Conservation (phyloP, 768 basidiomycete genomes). For the Russula sp. region DNA sequence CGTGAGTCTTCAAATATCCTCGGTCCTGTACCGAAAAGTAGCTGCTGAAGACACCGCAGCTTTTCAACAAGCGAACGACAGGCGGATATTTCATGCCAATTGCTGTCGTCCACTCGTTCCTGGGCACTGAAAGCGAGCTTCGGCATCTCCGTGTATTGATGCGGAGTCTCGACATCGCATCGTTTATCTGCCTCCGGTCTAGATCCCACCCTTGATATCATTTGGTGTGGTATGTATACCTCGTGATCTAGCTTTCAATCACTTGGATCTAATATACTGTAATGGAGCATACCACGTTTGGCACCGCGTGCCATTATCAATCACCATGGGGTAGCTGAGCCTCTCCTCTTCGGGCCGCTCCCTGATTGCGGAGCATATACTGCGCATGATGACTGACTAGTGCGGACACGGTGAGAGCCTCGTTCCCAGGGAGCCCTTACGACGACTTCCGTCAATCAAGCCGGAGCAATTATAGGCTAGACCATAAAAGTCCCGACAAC, state of each 20-base stretch:
- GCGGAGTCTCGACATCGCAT: not conserved
- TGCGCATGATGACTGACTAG: conserved; percentile 1
- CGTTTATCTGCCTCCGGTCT: not conserved
- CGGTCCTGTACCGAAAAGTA: not conserved
- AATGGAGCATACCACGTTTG: not conserved
- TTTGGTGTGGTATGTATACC: not conserved
- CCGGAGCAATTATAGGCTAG: not conserved
- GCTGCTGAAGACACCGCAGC: not conserved
- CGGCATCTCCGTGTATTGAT: not conserved
- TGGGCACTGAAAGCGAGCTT: not conserved
- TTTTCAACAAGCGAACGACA: not conserved
- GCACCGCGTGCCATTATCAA: not conserved
- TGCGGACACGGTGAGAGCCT: not conserved
- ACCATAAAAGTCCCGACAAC: not conserved
- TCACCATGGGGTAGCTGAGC: not conserved
- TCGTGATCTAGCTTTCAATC: not conserved
- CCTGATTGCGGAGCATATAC: not conserved
- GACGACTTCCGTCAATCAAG: not conserved
- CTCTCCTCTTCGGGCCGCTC: not conserved
- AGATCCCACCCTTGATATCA: not conserved
- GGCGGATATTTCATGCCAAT: not conserved
- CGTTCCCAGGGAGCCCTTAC: not conserved
- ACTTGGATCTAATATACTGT: not conserved
- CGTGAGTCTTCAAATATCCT: not conserved
- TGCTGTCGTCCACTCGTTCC: not conserved